Base-by-base conservation (phyloP, 2,329 filamentous ascomycete genomes). In the Boeremia lycopersici region DNA sequence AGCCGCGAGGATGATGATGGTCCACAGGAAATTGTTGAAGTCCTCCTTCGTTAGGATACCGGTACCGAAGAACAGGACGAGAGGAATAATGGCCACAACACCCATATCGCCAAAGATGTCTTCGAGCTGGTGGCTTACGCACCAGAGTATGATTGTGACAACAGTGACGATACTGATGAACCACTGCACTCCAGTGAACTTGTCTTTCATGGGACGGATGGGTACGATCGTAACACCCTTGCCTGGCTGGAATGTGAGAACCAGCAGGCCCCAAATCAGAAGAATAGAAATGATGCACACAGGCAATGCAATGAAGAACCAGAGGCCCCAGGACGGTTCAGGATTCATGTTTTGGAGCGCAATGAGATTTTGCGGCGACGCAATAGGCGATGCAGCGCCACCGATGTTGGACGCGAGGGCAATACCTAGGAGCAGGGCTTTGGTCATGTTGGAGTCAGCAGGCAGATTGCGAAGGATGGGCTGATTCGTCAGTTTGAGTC, bases 21-120 rank as follows among this genome's bases (percentile, higher is more conserved):
- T 99, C 95, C 95, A 99, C 34, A 97, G 89, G 76, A 99, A 99
- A 76, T 99, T 99, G 81, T 99, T 99, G 74, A 99, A 99, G 77
- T 99, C 95, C 77, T 98, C 95, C 77, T 98, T 99, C 43, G 93
- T 98, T 29, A 99, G 82, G 63, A 98, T 93, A 10, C 95, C 95
- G 2, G 92, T 93, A 49, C 95, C 95, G 68, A 99, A 99, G 83
- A 99, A 99, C 36, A 97, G 82, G 3, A 96, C 89, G 46, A 99
- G 89, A 6, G 95, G 95, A 57, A 99, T 91, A 71, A 99, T 96
- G 54, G 95, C 96, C 36, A 99, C 90, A 48, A 99, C 93, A 48
- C 95, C 95, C 95, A 99, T 99, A 72, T 99, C 93, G 49, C 95
- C 95, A 69, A 99, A 97, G 0, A 93, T 78, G 57, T 83, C 78